Percentiles rank a stretch among this genome's conserved stretches.
Conservation (phyloP, 2,329 filamentous ascomycete genomes). For the Fusarium cyanostomum region DNA sequence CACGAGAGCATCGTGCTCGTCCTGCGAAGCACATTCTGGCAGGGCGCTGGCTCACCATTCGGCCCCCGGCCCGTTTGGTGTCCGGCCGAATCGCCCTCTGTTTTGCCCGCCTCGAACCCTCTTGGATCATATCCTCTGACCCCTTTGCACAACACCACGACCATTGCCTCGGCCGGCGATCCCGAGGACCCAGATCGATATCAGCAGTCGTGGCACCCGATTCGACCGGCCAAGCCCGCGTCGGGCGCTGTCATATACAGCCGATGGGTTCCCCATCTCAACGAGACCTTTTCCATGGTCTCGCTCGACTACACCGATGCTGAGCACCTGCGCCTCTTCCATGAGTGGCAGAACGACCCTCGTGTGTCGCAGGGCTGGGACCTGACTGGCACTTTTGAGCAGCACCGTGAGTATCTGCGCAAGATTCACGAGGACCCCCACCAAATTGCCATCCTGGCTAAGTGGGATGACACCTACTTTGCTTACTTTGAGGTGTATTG, state of each 20-base stretch:
- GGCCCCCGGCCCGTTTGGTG: conserved; percentile 72
- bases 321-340: conserved; percentile 75
- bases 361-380: conserved; percentile 84
- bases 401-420: conserved; percentile 77
- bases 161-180: conserved; percentile 51
- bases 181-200: conserved; percentile 52
- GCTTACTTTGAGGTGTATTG: conserved; percentile 86
- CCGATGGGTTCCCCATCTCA: conserved; percentile 78
- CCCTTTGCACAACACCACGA: conserved; percentile 58
- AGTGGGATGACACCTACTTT: conserved; percentile 76
- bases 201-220: conserved; percentile 72
- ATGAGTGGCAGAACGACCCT: conserved; percentile 85
- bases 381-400: conserved; percentile 77
- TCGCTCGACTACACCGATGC: conserved; percentile 72
- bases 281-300: conserved; percentile 82
- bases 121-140: conserved; percentile 59
- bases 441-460: conserved; percentile 73
- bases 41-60: conserved; percentile 73
- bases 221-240: conserved; percentile 75
- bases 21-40: conserved; percentile 71
- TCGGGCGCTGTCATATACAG: conserved; percentile 79
- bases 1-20: conserved; percentile 53
- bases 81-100: conserved; percentile 54
- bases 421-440: conserved; percentile 77
- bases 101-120: conserved; percentile 48